Conservation (phyloP, 805 yeast genomes). For the Yarrowia bubula region DNA sequence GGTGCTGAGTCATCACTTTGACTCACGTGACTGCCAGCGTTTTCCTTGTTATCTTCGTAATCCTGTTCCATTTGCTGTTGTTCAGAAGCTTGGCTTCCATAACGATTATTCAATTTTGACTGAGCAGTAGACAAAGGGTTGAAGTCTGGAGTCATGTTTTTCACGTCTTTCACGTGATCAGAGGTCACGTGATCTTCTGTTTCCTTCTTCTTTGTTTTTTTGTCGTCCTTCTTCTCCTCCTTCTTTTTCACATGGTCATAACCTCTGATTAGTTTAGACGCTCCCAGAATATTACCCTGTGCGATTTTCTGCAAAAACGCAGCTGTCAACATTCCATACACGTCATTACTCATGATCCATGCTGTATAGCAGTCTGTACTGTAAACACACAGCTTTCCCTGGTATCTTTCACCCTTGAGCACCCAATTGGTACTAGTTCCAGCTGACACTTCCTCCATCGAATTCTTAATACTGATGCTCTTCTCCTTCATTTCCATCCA, state of each 20-base stretch:
- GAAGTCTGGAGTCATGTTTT: background rate
- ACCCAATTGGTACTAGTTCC: conserved; percentile 30
- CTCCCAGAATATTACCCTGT: conserved; percentile 40
- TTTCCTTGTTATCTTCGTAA: conserved; percentile 29
- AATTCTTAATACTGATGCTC: conserved; percentile 37
- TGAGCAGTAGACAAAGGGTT: background rate
- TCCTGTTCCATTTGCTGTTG: conserved; percentile 37
- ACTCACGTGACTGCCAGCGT: conserved; percentile 1
- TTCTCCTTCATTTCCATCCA: conserved; percentile 40
- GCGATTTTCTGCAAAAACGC: conserved; percentile 10
- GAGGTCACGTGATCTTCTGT: background rate
- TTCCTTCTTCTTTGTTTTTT: background rate
- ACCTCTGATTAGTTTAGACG: conserved; percentile 35
- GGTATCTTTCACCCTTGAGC: conserved; percentile 29
- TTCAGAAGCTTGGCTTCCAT: conserved; percentile 19
- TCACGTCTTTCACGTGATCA: background rate
- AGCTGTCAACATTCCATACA: conserved; percentile 32
- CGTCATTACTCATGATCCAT: conserved; percentile 33
- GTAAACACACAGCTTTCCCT: conserved; percentile 12
- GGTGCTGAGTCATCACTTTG: conserved; percentile 31
- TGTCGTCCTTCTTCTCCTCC: background rate
- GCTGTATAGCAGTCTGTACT: conserved; percentile 32
- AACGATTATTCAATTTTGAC: background rate
- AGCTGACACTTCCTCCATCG: conserved; percentile 18
- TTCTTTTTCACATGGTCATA: conserved; percentile 28